Conservation (phyloP, 257 asterid genomes). For the Ballota nigra region DNA sequence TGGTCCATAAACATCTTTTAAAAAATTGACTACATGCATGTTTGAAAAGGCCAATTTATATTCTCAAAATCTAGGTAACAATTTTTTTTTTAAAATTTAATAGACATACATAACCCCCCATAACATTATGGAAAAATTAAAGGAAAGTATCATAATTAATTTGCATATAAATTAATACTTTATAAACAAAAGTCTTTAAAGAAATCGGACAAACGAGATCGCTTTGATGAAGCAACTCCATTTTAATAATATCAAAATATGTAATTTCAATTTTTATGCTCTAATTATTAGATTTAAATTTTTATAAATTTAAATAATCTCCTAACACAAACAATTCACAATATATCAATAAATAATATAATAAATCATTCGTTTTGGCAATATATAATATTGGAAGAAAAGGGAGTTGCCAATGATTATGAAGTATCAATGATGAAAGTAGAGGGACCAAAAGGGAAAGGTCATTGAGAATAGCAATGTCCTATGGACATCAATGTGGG, state of each 20-base stretch:
- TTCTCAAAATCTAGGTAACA: not conserved
- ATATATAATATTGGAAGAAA: not conserved
- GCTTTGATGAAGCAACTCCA: not conserved
- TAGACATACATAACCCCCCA: not conserved
- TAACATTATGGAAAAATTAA: not conserved
- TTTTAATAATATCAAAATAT: not conserved
- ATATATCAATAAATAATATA: not conserved
- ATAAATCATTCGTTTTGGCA: not conserved
- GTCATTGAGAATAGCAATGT: conserved; percentile 39
- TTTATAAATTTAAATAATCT: not conserved
- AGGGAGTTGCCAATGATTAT: conserved; percentile 22
- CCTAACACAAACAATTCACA: not conserved
- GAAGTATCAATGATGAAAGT: conserved; percentile 32
- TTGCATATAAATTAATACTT: not conserved
- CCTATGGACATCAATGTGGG: conserved; percentile 41
- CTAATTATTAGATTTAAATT: not conserved
- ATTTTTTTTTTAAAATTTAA: not conserved
- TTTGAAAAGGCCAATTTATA: not conserved
- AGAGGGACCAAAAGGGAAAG: conserved; percentile 40
- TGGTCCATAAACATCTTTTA: not conserved
- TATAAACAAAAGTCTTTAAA: not conserved
- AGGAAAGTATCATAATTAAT: not conserved
- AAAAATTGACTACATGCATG: conserved; percentile 4
- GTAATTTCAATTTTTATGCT: not conserved
- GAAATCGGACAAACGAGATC: not conserved